Percentiles rank a stretch among this genome's conserved stretches.
phyloP scores from a whole-genome alignment of 1,284 basidiomycete species.

The Rhodotorula sp. region DNA sequence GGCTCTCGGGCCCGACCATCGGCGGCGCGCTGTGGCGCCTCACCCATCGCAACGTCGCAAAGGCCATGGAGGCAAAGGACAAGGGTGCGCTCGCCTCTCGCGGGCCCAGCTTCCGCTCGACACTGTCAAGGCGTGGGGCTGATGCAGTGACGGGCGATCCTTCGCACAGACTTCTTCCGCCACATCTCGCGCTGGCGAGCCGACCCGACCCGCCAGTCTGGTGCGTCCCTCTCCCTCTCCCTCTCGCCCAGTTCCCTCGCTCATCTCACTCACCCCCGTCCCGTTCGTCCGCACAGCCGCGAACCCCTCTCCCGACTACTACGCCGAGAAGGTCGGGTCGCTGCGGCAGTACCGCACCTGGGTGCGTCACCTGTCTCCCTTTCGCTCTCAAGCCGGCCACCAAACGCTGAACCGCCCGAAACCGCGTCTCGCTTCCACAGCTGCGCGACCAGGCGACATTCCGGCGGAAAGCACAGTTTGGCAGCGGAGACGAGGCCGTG shows the following conservation, averaged over 20 bases:
- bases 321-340: slow-evolving; percentile 43
- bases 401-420: background rate
- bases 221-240: background rate
- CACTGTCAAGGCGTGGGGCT: too few relatives aligned
- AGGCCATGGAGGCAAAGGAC: slow-evolving; percentile 45
- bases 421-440: background rate
- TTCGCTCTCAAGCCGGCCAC: background rate
- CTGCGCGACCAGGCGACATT: slow-evolving; percentile 23
- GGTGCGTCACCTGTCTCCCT: slow-evolving; percentile 5
- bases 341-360: slow-evolving; percentile 37
- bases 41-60: slow-evolving; percentile 33
- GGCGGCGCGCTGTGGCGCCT: slow-evolving; percentile 41
- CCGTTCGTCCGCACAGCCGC: background rate
- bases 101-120: background rate
- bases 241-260: background rate
- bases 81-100: slow-evolving; percentile 17
- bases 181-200: slow-evolving; percentile 44
- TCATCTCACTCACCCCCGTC: background rate
- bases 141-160: background rate
- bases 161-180: slow-evolving; percentile 36
- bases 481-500: slow-evolving; percentile 6
- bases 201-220: slow-evolving; percentile 43
- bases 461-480: slow-evolving; percentile 37
- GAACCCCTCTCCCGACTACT: slow-evolving; percentile 40
- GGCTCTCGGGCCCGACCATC: slow-evolving; percentile 44